These are phyloP conservation scores for Suillus subalutaceus DNA, from an alignment of 768 basidiomycete species.

Conservation along the genomic window DNA sequence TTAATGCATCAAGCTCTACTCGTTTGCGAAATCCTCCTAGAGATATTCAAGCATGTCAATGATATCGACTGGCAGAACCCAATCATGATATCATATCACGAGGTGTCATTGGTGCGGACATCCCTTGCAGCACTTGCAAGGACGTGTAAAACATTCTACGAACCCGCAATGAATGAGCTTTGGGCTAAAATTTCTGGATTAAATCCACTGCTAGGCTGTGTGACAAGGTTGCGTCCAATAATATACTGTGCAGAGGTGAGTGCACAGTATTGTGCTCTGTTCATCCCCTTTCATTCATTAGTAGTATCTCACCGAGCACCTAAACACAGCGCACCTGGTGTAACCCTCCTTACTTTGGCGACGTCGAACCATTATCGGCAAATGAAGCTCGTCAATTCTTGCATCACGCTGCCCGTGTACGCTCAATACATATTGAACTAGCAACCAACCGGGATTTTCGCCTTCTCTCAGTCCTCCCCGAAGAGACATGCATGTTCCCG, in stretches of 20 bases:
- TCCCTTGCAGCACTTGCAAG: neutral
- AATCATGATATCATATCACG: no score
- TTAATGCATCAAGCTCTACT: neutral
- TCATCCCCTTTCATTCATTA: neutral
- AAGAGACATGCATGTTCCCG: neutral
- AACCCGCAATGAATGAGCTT: conserved; percentile 1
- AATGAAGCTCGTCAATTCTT: neutral
- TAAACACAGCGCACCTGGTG: neutral
- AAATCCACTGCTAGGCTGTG: neutral
- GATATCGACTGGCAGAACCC: neutral
- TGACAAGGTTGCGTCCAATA: neutral
- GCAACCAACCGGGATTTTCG: neutral
- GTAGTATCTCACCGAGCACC: neutral
- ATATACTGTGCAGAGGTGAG: neutral
- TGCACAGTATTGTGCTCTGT: neutral
- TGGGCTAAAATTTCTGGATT: neutral
- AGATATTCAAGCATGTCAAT: neutral
- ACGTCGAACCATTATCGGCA: neutral
- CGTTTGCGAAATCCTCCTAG: neutral
- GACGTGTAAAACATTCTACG: conserved; percentile 7
- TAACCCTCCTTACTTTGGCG: neutral
- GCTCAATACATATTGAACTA: neutral
- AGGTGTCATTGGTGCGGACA: neutral
- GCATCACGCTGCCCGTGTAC: neutral
- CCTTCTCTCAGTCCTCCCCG: neutral